A percentile compares a stretch with the other conserved stretches of the same genome.
phyloP scores from a whole-genome alignment of 257 asterid species.

The Solanum corneliomulleri region DNA sequence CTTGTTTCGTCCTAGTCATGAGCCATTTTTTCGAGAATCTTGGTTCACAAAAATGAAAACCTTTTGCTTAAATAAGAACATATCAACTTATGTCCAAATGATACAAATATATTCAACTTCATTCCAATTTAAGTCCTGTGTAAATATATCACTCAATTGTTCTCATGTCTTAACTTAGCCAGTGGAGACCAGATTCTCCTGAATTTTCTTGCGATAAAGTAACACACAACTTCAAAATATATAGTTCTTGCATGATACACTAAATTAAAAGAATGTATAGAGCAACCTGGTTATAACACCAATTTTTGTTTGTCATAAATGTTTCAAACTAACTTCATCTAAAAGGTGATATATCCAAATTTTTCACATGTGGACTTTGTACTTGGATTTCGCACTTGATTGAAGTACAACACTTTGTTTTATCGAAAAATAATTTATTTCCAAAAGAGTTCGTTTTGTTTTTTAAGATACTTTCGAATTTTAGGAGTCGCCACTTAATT shows the following conservation, averaged over 20 bases:
- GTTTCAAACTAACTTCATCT: neutral
- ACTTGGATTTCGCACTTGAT: neutral
- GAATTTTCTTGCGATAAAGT: neutral
- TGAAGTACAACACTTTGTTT: neutral
- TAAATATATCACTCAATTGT: neutral
- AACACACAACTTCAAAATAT: neutral
- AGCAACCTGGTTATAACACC: neutral
- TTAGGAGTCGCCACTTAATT: too few species aligned
- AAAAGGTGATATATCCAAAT: neutral
- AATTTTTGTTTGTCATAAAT: neutral
- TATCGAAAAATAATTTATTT: too few species aligned
- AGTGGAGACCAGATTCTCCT: neutral
- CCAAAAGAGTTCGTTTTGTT: too few species aligned
- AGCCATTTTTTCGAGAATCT: neutral
- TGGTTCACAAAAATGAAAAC: neutral
- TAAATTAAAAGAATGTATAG: neutral
- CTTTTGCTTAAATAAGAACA: neutral
- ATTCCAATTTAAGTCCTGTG: neutral
- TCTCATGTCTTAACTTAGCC: neutral
- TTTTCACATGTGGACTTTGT: neutral
- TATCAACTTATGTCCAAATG: neutral
- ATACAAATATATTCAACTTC: neutral
- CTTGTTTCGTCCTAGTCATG: neutral
- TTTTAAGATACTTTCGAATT: too few species aligned
- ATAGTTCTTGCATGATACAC: neutral